Evolutionary conservation across 177 flowering plant genomes (phyloP).

Genomic region (Vitis hybrid): DNA sequence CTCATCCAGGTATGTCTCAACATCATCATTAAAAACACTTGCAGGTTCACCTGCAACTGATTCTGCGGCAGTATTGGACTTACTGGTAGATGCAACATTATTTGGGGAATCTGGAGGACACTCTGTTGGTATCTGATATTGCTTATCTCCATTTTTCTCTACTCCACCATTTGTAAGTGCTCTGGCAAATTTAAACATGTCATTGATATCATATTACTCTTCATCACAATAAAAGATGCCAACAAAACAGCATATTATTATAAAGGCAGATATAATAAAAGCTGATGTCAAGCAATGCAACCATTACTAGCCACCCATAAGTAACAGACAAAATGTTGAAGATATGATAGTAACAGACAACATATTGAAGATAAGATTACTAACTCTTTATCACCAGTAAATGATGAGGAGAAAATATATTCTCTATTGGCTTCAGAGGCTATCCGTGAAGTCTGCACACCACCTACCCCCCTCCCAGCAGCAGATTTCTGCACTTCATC

Average conservation of each 20-base stretch:
- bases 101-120: conserved; percentile 21
- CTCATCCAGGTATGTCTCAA: conserved; percentile 80
- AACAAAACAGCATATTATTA: background rate
- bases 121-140: conserved; percentile 18
- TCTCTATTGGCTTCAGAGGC: conserved; percentile 96
- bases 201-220: conserved; percentile 5
- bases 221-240: background rate
- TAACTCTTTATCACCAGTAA: conserved; percentile 84
- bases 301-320: background rate
- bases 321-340: background rate
- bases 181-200: conserved; percentile 36
- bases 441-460: conserved; percentile 80
- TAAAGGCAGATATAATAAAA: background rate
- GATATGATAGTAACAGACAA: background rate
- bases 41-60: conserved; percentile 30
- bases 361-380: conserved; percentile 15
- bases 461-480: conserved; percentile 82
- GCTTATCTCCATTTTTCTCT: conserved; percentile 30
- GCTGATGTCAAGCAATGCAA: too few relatives aligned
- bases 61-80: conserved; percentile 27
- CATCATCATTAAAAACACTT: conserved; percentile 37
- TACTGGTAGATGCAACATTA: conserved; percentile 21
- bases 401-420: conserved; percentile 87
- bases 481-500: conserved; percentile 93
- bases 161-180: conserved; percentile 53